Conservation (phyloP, 148 eudicot species). For the Camellia sinensis region DNA sequence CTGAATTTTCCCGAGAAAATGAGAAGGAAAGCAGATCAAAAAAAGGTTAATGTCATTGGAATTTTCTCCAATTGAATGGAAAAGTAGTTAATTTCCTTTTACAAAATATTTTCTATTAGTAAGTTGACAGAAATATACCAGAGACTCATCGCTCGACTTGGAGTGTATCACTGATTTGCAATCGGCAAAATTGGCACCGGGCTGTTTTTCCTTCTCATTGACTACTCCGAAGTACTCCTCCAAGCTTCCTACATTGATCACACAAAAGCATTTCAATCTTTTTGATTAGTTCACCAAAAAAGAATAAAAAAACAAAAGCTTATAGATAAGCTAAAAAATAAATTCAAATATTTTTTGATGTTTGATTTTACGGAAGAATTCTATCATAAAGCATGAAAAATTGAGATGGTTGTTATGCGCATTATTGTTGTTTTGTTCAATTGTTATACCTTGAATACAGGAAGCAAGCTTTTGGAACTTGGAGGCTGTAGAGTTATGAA, state of each 20-base stretch:
- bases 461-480: slow-evolving; percentile 49
- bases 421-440: background rate
- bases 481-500: slow-evolving; percentile 47
- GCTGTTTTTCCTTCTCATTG: slow-evolving; percentile 35
- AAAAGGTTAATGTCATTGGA: background rate
- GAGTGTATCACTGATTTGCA: slow-evolving; percentile 47
- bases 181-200: slow-evolving; percentile 19
- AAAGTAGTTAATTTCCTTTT: too few relatives aligned
- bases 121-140: slow-evolving; percentile 33
- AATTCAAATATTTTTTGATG: background rate
- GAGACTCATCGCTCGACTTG: slow-evolving; percentile 53
- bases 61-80: background rate
- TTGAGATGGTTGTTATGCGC: background rate
- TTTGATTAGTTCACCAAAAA: too few relatives aligned
- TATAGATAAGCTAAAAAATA: background rate
- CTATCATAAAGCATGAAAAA: background rate
- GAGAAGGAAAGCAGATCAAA: background rate
- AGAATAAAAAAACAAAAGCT: background rate
- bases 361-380: background rate
- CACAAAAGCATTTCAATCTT: background rate
- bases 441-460: slow-evolving; percentile 44
- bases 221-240: slow-evolving; percentile 46
- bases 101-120: too few relatives aligned
- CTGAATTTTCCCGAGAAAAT: background rate
- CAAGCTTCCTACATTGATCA: slow-evolving; percentile 41